Evolutionary conservation across 164 flowering plant species (phyloP), one percentile per base, ranked within the genome.

Genomic region (Macadamia integrifolia): DNA sequence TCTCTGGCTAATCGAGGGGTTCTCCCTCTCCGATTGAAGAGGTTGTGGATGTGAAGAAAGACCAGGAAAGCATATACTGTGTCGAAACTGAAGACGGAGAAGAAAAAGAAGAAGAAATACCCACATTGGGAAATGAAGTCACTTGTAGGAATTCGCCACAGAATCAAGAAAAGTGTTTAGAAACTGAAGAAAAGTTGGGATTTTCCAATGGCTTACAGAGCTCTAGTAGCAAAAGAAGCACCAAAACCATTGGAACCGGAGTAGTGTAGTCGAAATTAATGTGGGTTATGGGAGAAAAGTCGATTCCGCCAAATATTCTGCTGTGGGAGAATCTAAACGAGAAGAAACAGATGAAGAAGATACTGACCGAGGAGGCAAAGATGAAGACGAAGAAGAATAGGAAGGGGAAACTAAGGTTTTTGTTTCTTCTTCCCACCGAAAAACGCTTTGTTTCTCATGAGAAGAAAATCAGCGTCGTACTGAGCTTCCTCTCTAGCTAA

Each of bases 401-500:
- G 74, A 65, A 31, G 72, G 55, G 48, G 68, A 59, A 40, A 69
- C 55, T 7, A 61, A 59, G 52, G 73, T 64, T 11, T 60, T 64
- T 50, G 73, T 56, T 40, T 52, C 75, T 23, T 56, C 71, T 29
- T 48, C 87, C 91, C 88, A 7, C 92, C 89, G 0, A 86, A 75
- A 65, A 86, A 82, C 61, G 92, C 88, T 44, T 73, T 87, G 15
- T 14, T 89, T 18, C 73, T 90, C 28, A 90, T 88, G 23, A 71
- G 93, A 64, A 77, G 90, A 50, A 84, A 87, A 85, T 90, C 96
- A 32, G 93, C 85, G 13, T 89, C 90, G n/a, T 83, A 83, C 76
- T 73, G 89, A 75, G 81, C 89, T 15, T 83, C 96, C 4, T 87
- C 93, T 0, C 50, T 88, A 48, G 89, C 89, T 0, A 44, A 65